Percentiles rank a stretch among this genome's conserved stretches.
Conservation (phyloP, 2,329 filamentous ascomycete species). For the Esteya vermicola region DNA sequence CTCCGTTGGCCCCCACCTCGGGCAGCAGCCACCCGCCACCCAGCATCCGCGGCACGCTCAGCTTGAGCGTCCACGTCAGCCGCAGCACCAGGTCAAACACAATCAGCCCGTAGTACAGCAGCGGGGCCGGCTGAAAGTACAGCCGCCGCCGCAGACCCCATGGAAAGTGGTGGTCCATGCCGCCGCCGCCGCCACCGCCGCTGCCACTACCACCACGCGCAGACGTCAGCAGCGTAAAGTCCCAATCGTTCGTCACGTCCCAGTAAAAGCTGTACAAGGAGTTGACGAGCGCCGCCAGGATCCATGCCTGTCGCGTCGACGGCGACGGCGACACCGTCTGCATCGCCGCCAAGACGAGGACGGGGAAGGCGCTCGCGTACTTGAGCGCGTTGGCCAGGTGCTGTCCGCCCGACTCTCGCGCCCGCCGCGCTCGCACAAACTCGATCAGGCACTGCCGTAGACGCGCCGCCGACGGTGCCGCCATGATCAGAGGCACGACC, state of each 20-base stretch:
- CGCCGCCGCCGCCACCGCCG: too few relatives aligned
- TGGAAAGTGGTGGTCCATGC: too few relatives aligned
- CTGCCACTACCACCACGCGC: too few relatives aligned
- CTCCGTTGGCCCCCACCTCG: too few relatives aligned
- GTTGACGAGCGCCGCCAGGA: conserved; percentile 64
- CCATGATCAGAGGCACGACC: conserved; percentile 73
- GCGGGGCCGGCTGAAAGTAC: conserved; percentile 50
- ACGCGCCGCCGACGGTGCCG: conserved; percentile 70
- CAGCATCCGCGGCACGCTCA: conserved; percentile 70
- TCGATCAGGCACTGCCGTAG: conserved; percentile 87
- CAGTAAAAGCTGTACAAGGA: conserved; percentile 96
- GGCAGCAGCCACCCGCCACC: too few relatives aligned
- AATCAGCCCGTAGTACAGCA: conserved; percentile 74
- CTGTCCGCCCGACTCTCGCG: conserved; percentile 53
- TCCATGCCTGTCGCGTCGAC: conserved; percentile 45
- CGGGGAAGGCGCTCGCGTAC: conserved; percentile 87
- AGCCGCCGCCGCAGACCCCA: conserved; percentile 66
- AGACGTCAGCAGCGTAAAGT: conserved; percentile 61
- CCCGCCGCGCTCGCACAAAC: conserved; percentile 55
- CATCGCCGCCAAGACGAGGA: conserved; percentile 66
- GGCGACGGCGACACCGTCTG: conserved; percentile 34
- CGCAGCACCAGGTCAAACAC: conserved; percentile 65
- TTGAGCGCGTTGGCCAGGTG: conserved; percentile 91
- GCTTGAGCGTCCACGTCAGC: conserved; percentile 83
- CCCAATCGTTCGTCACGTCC: conserved; percentile 96